Conservation (phyloP, 2,329 filamentous ascomycete genomes). For the Gremmenia infestans region DNA sequence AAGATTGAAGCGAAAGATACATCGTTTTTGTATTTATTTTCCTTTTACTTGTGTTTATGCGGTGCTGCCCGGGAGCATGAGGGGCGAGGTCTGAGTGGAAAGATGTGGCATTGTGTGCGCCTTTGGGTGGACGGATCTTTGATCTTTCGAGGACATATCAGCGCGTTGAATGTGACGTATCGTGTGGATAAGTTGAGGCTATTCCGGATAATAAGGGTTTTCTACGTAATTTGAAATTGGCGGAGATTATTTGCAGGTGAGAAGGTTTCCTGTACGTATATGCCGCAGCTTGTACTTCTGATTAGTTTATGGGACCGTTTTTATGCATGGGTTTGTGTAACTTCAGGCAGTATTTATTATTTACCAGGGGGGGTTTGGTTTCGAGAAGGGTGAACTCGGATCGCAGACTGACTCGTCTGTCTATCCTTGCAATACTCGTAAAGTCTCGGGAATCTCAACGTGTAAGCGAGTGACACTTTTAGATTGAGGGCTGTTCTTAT, state of each 20-base stretch:
- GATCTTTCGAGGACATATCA: neutral
- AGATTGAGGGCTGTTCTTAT: neutral
- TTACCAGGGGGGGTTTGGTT: too few relatives aligned
- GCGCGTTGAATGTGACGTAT: constrained; percentile 2
- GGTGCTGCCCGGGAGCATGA: constrained; percentile 8
- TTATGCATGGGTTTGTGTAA: too few relatives aligned
- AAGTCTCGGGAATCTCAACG: neutral
- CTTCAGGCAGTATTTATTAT: neutral
- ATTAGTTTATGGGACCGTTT: neutral
- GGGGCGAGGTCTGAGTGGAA: constrained; percentile 10
- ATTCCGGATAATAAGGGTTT: neutral
- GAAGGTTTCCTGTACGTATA: neutral
- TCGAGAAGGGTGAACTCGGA: constrained; percentile 4
- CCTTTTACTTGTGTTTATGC: neutral
- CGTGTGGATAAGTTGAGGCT: neutral
- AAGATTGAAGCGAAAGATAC: too few relatives aligned
- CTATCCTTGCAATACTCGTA: neutral
- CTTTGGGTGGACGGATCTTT: too few relatives aligned
- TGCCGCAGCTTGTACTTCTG: neutral
- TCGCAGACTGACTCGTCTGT: neutral
- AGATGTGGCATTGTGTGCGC: constrained; percentile 18
- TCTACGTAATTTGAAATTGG: neutral
- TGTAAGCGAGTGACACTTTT: neutral
- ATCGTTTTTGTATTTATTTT: too few relatives aligned
- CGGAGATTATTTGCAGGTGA: neutral